Evolutionary conservation across 169 alveolate species (phyloP), one percentile per base, ranked within the genome.

Genomic region (Plasmodium ovale): DNA sequence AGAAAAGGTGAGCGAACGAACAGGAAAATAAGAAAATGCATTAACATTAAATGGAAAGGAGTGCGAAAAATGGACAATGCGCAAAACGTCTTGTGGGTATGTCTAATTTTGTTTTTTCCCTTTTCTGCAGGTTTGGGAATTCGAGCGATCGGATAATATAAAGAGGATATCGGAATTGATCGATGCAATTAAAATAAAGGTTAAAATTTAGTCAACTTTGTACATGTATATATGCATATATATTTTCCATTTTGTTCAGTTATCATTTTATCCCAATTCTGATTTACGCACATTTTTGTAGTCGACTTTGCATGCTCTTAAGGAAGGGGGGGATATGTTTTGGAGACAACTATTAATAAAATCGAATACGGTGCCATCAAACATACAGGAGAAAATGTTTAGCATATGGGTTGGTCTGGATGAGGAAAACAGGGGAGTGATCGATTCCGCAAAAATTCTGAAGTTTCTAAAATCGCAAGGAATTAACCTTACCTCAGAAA

Each of bases 281-380:
- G 56, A 7, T n/a, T 0, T 5, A 47, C 16, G 16, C 56, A 5
- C 56, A 3, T 47, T 69, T 59, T 37, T 85, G 14, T 88, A 91
- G 92, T 92, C 94, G n/a, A 92, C 94, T 16, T 84, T 92, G 14
- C 91, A 72, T 56, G 93, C 94, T 9, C 68, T 92, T 60, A 87
- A 77, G 49, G 93, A 92, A 65, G 94, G 94, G 10, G 94, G 94
- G 12, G 93, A 92, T 47, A 54, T 92, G 23, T 92, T 87, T 71
- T 92, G 94, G 94, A 87, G 88, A 35, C 94, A 92, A 47, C 44
- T 92, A 42, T 87, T 77, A 56, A 92, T 87, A 29, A 74, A 85
- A 92, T 77, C 87, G 60, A 87, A 23, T 51, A 87, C 93, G 33
- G 92, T 79, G 37, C 87, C 93, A 54, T 56, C 90, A 47, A 79